Base-by-base conservation (phyloP, 148 eudicot species). In the Silene conica region DNA sequence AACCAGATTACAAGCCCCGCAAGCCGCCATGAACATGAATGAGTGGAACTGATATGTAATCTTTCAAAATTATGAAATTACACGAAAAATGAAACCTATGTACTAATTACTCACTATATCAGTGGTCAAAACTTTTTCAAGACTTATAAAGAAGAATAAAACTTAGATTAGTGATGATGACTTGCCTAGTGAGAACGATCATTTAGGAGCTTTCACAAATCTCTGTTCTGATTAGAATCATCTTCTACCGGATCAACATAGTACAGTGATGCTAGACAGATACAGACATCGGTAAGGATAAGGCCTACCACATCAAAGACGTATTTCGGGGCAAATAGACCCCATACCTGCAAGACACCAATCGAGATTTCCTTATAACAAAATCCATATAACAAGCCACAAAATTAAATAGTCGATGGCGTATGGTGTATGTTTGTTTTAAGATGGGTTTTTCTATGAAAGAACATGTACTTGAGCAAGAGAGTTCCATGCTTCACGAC, bases 241-340 rank as follows among this genome's bases (percentile, higher is more conserved):
- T 71, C 84, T 80, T 85, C 80, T 16, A 28, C 73, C 23, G 75
- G 72, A 76, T 85, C 83, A 70, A 82, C 57, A 71, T 92, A 92
- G 83, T 87, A 88, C 15, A 95, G 79, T 8, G 90, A 78, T 31
- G 93, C 88, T 75, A 87, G 74, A 70, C 87, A 82, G 62, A 92
- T 81, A 6, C 89, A 77, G 59, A 84, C 76, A 68, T 92, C 96
- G 0, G 97, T 83, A 26, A 95, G 81, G 80, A 89, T 56, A 71
- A 95, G 99, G 38, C 94, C 96, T 63, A 87, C 86, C 59, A 81
- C 94, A 76, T 95, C 99, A 60, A 95, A 95, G 56, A 95, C 97
- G 72, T 87, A 95, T 77, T 95, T 95, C 21, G 97, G 99, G 57
- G 99, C 94, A 82, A 95, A 95, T 71, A 95, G 82, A 34, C 99